Base-by-base conservation (phyloP, 2,329 filamentous ascomycete species). In the Scopulariopsis brevicaulis region DNA sequence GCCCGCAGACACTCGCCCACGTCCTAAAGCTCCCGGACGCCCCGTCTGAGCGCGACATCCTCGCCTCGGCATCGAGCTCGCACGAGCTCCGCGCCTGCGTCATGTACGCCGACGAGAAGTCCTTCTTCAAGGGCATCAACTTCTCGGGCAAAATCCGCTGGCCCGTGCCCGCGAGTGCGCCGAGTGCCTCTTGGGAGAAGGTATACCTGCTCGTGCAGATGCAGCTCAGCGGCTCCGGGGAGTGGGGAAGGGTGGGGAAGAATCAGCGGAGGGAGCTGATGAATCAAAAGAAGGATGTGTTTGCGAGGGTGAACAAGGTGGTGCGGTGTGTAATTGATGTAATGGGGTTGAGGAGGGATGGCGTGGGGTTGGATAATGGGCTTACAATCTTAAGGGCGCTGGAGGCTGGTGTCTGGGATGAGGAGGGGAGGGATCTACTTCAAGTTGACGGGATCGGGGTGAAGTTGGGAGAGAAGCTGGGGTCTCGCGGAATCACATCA, bases 391-490 rank as follows among this genome's bases (percentile, higher is more conserved):
- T 87, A 54, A 80, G 93, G 59, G 90, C 89, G 62, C 73, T 97
- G 56, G 80, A 83, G 24, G 88, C 91, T 1, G 82, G 80, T 1
- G 76, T 78, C 1, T 96, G 92, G 94, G 94, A 99, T 65, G 84
- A 87, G 37, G 88, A 85, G 2, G 82, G 89, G 0, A 77, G 87
- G 24, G 89, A 96, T 63, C 80, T 99, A 65, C 87, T 87, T 60
- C 93, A 97, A 68, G 79, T 99, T 1, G 83, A 89, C 0, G 81
- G 84, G 2, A 81, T 97, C 60, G 94, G 94, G 0, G 75, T 83
- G 4, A 89, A 85, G 1, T 81, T 82, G n/a, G 84, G 89, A 62
- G 81, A 86, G 43, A 94, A 88, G 67, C 78, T 97, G 51, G 80
- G 83, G 3, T 78, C 80, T 46, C 84, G 83, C n/a, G 84, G 85